These are phyloP conservation scores for Tritrichomonas foetus DNA, from an alignment of 208 protist species.

Conservation along the genomic window DNA sequence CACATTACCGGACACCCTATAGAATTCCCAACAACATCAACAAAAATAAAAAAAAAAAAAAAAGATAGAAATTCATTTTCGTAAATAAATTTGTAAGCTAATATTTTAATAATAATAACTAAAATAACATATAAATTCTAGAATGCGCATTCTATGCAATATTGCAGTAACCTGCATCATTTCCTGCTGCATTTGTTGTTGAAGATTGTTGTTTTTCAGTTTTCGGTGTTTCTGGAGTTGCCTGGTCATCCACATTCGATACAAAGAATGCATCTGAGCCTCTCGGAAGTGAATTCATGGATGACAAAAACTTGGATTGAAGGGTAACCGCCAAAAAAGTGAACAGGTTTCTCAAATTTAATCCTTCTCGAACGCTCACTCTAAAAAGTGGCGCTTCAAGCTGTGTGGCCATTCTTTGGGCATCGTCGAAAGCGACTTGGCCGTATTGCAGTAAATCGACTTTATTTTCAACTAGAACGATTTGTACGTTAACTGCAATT, in stretches of 20 bases:
- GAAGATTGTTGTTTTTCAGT: no score
- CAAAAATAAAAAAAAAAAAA: no score
- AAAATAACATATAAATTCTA: no score
- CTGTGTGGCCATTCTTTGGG: not conserved
- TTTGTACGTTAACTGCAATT: not conserved
- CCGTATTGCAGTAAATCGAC: not conserved
- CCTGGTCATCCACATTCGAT: not conserved
- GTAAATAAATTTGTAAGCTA: no score
- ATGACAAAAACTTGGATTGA: not conserved
- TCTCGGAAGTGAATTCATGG: not conserved
- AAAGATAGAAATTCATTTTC: no score
- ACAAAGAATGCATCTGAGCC: not conserved
- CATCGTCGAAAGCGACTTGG: not conserved
- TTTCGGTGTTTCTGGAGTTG: no score
- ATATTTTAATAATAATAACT: no score
- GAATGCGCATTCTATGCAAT: no score
- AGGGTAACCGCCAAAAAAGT: not conserved
- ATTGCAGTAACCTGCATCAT: no score
- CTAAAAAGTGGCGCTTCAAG: constrained; percentile 4
- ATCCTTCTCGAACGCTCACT: not conserved
- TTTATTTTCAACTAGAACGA: constrained; percentile 36
- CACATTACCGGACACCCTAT: no score
- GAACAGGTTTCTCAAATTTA: not conserved
- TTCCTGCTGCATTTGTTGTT: no score
- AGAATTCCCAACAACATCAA: no score